Conservation (phyloP, 179 eudicot species). For the Patellifolia procumbens region DNA sequence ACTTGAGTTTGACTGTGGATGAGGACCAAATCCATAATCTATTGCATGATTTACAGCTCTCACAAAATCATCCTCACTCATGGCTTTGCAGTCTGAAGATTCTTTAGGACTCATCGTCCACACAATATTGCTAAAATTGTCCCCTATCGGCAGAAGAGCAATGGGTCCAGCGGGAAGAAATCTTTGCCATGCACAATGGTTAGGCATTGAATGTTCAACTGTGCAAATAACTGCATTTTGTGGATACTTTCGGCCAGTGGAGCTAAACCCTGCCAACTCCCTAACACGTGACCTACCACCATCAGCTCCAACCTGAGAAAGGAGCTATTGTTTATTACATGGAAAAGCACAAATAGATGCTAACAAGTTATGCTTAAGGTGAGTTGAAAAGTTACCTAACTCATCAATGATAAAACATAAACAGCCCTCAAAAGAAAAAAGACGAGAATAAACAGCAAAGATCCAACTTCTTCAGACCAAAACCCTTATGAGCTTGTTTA, state of each 20-base stretch:
- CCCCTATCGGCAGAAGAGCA: conserved; percentile 92
- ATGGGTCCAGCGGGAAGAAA: conserved; percentile 92
- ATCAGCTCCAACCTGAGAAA: conserved; percentile 90
- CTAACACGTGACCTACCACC: conserved; percentile 95
- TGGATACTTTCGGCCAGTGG: conserved; percentile 83
- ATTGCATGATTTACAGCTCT: conserved; percentile 73
- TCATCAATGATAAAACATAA: not conserved
- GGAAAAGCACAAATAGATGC: conserved; percentile 3
- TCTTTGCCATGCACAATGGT: conserved; percentile 90
- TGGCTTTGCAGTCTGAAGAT: conserved; percentile 52
- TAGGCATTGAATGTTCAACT: conserved; percentile 65
- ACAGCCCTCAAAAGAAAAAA: too few relatives aligned
- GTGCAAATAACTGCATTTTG: conserved; percentile 96
- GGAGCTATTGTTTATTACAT: conserved; percentile 7
- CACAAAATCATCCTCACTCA: conserved; percentile 72
- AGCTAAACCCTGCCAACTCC: conserved; percentile 70
- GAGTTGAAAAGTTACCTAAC: not conserved
- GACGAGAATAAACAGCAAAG: not conserved
- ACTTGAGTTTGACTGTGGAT: conserved; percentile 59
- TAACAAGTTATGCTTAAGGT: not conserved
- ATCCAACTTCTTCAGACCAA: not conserved
- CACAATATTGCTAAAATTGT: conserved; percentile 92
- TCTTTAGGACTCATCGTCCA: conserved; percentile 96
- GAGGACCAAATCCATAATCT: conserved; percentile 87
- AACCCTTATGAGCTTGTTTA: not conserved